Evolutionary conservation across 306 rosid species (phyloP).

Genomic region (Citrullus colocynthis): DNA sequence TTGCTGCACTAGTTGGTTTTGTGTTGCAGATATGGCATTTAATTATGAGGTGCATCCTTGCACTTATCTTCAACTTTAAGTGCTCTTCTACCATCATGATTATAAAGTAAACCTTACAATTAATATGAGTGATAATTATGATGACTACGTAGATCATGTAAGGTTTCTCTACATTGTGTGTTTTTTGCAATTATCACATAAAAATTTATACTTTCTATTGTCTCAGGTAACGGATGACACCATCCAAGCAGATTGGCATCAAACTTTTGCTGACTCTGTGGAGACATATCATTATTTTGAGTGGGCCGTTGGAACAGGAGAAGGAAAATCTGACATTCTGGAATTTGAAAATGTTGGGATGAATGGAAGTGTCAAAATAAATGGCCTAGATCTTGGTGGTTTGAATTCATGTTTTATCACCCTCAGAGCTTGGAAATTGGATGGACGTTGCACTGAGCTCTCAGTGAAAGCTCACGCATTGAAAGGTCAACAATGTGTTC

Average conservation of each 20-base stretch:
- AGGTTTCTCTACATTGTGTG: background rate
- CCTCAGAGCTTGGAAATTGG: constrained; percentile 89
- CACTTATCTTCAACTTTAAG: constrained; percentile 14
- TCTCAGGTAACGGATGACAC: constrained; percentile 73
- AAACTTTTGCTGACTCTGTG: constrained; percentile 68
- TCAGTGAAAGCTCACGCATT: constrained; percentile 93
- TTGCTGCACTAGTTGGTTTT: constrained; percentile 96
- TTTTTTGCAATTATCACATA: constrained; percentile 10
- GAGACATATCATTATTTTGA: constrained; percentile 90
- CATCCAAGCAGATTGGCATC: constrained; percentile 84
- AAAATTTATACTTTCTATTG: constrained; percentile 12
- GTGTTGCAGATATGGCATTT: constrained; percentile 90
- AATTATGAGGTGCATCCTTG: constrained; percentile 77
- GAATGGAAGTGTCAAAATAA: constrained; percentile 61
- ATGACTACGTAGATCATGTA: background rate
- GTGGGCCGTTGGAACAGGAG: constrained; percentile 98
- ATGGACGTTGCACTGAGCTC: constrained; percentile 82
- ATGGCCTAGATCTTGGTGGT: constrained; percentile 76
- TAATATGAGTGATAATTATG: background rate
- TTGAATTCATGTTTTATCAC: constrained; percentile 75
- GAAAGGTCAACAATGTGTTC: constrained; percentile 91
- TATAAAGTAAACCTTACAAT: background rate
- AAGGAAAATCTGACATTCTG: constrained; percentile 88
- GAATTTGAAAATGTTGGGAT: constrained; percentile 93
- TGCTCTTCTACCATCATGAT: background rate